These are phyloP conservation scores for Mitosporidium daphniae DNA, from an alignment of 371 early-diverging fungal species.

Conservation along the genomic window DNA sequence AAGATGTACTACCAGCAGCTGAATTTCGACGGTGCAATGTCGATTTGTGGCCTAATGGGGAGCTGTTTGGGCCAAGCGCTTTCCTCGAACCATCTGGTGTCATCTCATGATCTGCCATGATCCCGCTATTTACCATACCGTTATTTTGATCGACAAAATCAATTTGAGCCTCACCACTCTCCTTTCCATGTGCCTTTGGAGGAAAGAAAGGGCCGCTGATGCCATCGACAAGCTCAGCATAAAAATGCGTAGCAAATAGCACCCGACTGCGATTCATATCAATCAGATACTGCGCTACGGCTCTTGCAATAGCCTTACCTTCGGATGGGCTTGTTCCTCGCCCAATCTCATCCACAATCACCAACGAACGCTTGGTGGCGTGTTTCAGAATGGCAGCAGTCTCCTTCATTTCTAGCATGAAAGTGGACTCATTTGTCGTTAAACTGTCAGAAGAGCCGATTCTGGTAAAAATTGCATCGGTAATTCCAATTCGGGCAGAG, in stretches of 20 bases:
- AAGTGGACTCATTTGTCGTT: slow-evolving; percentile 36
- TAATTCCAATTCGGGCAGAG: slow-evolving; percentile 32
- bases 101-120: too few relatives aligned
- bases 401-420: slow-evolving; percentile 64
- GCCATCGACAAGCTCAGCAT: too few relatives aligned
- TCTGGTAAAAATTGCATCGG: slow-evolving; percentile 51
- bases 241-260: slow-evolving; percentile 9
- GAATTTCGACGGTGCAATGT: too few relatives aligned
- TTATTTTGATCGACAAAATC: too few relatives aligned
- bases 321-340: slow-evolving; percentile 19
- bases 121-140: too few relatives aligned
- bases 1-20: too few relatives aligned
- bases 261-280: slow-evolving; percentile 2
- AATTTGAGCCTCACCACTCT: too few relatives aligned
- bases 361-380: slow-evolving; percentile 20
- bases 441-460: slow-evolving; percentile 43
- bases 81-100: too few relatives aligned
- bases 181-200: too few relatives aligned
- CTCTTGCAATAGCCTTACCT: slow-evolving; percentile 7
- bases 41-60: too few relatives aligned
- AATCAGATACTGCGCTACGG: slow-evolving; percentile 6
- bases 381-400: slow-evolving; percentile 36
- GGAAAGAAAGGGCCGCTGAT: too few relatives aligned
- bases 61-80: too few relatives aligned
- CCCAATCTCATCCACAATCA: slow-evolving; percentile 81